Conservation (phyloP, 768 basidiomycete genomes). For the Suillus fuscotomentosus region DNA sequence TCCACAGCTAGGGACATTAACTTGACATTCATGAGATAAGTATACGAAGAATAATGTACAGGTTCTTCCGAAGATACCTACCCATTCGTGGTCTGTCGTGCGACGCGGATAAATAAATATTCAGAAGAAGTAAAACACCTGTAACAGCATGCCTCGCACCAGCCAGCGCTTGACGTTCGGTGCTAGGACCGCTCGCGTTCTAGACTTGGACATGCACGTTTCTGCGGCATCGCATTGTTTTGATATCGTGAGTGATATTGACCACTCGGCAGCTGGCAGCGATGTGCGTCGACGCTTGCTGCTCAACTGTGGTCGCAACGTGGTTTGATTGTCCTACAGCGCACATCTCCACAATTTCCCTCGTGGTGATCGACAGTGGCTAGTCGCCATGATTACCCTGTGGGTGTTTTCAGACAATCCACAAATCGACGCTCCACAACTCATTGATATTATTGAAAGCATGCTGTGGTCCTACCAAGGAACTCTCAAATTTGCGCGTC, state of each 20-base stretch:
- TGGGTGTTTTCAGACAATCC: background rate
- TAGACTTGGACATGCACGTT: background rate
- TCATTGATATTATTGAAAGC: background rate
- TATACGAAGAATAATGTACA: background rate
- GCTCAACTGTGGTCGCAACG: background rate
- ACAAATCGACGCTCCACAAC: constrained; percentile 9
- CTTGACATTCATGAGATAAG: background rate
- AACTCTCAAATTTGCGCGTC: background rate
- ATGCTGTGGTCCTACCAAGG: background rate
- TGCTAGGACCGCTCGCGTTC: background rate
- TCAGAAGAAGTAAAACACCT: background rate
- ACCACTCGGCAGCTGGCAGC: background rate
- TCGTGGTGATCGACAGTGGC: background rate
- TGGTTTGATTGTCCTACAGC: background rate
- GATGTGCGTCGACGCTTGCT: background rate
- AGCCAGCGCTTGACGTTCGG: background rate
- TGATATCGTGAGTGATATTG: background rate
- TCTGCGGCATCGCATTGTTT: background rate
- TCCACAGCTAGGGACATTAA: background rate
- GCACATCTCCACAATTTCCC: background rate
- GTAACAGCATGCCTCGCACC: background rate
- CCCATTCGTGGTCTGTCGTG: no score
- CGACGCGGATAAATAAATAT: background rate
- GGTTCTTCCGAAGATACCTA: background rate
- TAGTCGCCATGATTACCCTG: background rate